Conservation (phyloP, 148 eudicot genomes). For the Tetragonia tetragonoides region DNA sequence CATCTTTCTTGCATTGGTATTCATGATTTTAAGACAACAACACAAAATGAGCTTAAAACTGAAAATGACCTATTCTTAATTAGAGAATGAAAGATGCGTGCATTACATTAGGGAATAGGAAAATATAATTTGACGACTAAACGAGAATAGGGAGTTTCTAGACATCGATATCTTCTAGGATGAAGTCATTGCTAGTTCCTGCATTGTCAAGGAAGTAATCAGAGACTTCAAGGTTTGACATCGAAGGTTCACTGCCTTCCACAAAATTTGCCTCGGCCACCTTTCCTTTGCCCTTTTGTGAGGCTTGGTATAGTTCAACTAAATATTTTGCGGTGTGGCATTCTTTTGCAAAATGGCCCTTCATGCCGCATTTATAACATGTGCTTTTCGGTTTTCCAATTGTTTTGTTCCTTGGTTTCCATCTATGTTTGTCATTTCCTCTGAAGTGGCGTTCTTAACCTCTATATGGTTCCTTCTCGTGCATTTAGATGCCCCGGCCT, state of each 20-base stretch:
- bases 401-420: neutral
- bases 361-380: neutral
- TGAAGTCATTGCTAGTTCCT: neutral
- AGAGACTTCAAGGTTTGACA: neutral
- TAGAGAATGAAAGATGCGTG: neutral
- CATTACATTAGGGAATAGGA: too few species aligned
- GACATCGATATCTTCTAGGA: neutral
- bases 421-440: neutral
- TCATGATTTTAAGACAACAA: neutral
- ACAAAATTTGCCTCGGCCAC: neutral
- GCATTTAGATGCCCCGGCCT: neutral
- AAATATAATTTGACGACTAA: too few species aligned
- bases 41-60: neutral
- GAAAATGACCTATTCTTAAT: too few species aligned
- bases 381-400: neutral
- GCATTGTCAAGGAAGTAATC: neutral
- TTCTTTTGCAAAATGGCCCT: neutral
- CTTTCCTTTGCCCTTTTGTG: neutral
- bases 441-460: neutral
- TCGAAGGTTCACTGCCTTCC: neutral
- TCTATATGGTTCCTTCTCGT: neutral
- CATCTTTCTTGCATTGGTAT: too few species aligned
- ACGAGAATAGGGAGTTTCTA: too few species aligned
- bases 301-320: neutral
- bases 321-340: neutral